A percentile compares a stretch with the other conserved stretches of the same genome.
Evolutionary conservation across 352 stramenopile genomes (phyloP).

Genomic region (Phytophthora aleatoria): DNA sequence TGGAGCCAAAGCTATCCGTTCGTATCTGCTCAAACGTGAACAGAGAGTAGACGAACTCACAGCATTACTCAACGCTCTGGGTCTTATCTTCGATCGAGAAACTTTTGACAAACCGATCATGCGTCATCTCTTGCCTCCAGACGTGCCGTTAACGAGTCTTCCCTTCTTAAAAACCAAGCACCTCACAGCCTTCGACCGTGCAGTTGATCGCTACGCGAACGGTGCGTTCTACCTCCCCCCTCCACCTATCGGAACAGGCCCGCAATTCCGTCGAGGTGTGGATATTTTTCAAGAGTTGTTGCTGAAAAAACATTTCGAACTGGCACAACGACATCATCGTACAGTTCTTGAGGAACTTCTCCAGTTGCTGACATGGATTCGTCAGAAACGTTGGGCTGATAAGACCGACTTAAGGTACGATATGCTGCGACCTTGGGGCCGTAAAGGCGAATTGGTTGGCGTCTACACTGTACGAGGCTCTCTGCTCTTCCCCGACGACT

Average conservation of each 20-base stretch:
- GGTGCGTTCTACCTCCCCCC: slow-evolving; percentile 66
- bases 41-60: slow-evolving; percentile 60
- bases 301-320: slow-evolving; percentile 53
- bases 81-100: slow-evolving; percentile 41
- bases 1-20: slow-evolving; percentile 50
- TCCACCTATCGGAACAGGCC: slow-evolving; percentile 16
- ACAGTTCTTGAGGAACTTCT: slow-evolving; percentile 60
- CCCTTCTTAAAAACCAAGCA: slow-evolving; percentile 61
- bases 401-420: slow-evolving; percentile 81
- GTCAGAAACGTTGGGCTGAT: slow-evolving; percentile 70
- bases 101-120: slow-evolving; percentile 54
- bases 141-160: slow-evolving; percentile 24
- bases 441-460: slow-evolving; percentile 46
- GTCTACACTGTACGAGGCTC: slow-evolving; percentile 55
- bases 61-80: slow-evolving; percentile 41
- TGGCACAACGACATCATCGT: slow-evolving; percentile 57
- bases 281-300: slow-evolving; percentile 65
- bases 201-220: slow-evolving; percentile 70
- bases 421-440: slow-evolving; percentile 66
- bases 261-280: slow-evolving; percentile 44
- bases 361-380: slow-evolving; percentile 56
- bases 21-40: slow-evolving; percentile 66
- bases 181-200: slow-evolving; percentile 50
- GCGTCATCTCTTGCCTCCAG: slow-evolving; percentile 30
- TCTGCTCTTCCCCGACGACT: slow-evolving; percentile 54